These are phyloP conservation scores for Trametes polyzona DNA, from an alignment of 1,284 basidiomycete genomes.

Conservation along the genomic window DNA sequence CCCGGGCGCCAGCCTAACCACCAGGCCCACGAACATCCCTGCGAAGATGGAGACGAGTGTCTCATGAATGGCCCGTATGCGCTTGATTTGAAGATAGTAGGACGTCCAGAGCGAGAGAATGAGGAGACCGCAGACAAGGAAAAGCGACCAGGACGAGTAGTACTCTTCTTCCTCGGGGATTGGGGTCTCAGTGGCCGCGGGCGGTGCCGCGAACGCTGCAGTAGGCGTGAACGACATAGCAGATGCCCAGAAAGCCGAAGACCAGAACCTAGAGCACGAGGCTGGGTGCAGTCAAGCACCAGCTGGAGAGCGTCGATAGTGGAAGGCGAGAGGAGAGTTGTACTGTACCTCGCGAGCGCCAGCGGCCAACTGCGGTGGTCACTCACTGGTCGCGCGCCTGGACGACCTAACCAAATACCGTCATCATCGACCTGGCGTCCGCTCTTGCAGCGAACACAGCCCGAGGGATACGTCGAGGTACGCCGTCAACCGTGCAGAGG, in stretches of 20 bases:
- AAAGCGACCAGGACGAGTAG: slow-evolving; percentile 93
- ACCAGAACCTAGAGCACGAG: not conserved
- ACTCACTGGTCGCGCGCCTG: not conserved
- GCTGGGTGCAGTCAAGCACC: slow-evolving; percentile 23
- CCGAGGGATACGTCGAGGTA: too few species aligned
- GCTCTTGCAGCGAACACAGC: too few species aligned
- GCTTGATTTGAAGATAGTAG: slow-evolving; percentile 97
- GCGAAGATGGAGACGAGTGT: slow-evolving; percentile 96
- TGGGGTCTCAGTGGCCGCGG: slow-evolving; percentile 38
- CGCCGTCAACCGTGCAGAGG: too few species aligned
- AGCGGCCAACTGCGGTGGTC: slow-evolving; percentile 18
- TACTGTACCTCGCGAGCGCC: slow-evolving; percentile 8
- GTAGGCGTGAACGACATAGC: slow-evolving; percentile 20
- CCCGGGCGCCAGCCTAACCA: slow-evolving; percentile 89
- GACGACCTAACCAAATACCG: slow-evolving; percentile 1
- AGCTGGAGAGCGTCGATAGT: slow-evolving; percentile 12
- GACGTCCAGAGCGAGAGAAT: slow-evolving; percentile 95
- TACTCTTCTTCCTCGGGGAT: slow-evolving; percentile 81
- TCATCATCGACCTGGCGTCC: too few species aligned
- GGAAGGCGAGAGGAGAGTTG: slow-evolving; percentile 14
- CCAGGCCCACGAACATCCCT: slow-evolving; percentile 94
- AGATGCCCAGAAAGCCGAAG: slow-evolving; percentile 7
- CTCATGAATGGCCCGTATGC: slow-evolving; percentile 95
- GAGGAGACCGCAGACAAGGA: slow-evolving; percentile 93
- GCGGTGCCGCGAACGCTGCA: slow-evolving; percentile 25